Evolutionary conservation across 2,329 filamentous ascomycete species (phyloP), one percentile per base, ranked within the genome.

Genomic region (Trichoderma atroviride): DNA sequence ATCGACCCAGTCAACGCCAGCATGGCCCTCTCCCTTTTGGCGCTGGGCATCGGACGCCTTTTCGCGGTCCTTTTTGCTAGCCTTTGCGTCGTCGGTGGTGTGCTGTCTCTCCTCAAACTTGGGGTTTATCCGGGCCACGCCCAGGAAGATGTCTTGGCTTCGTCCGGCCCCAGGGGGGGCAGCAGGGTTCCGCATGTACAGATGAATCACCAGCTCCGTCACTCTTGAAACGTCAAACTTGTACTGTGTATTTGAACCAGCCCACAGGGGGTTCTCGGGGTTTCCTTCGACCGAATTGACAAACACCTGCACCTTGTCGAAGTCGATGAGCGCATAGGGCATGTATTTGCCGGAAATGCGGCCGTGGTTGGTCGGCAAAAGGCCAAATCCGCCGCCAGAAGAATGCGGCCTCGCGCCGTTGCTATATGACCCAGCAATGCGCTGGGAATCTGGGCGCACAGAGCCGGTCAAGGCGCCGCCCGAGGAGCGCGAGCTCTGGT

Each of bases 241-340:
- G 87, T 97, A 99, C 77, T 97, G 94, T n/a, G 96, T 99, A 81
- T 95, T 98, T 78, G 95, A 93, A 72, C 96, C 96, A 4, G 95
- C 94, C 94, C 96, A 99, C 0, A 97, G 84, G 0, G 96, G 96
- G 79, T 96, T 96, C 81, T 97, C 94, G 11, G 96, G 95, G 58
- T 89, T 94, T 69, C 96, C 96, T 62, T 96, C 96, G 55, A 98
- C 95, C 13, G 96, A 94, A 82, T 97, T 97, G 81, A 98, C 94
- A 79, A 99, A 98, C 69, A 98, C 93, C 80, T 99, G 96, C 73
- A 97, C 91, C 85, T 99, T 99, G 83, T 99, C 96, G 81, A 98
- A 99, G 82, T 99, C 96, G 72, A 99, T 87, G 22, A 99, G 88
- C 53, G 95, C 96, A 78, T 99, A 99, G 0, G 96, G 96, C 79